Conservation (phyloP, 2,329 filamentous ascomycete genomes). For the Scolecobasidium constrictum region DNA sequence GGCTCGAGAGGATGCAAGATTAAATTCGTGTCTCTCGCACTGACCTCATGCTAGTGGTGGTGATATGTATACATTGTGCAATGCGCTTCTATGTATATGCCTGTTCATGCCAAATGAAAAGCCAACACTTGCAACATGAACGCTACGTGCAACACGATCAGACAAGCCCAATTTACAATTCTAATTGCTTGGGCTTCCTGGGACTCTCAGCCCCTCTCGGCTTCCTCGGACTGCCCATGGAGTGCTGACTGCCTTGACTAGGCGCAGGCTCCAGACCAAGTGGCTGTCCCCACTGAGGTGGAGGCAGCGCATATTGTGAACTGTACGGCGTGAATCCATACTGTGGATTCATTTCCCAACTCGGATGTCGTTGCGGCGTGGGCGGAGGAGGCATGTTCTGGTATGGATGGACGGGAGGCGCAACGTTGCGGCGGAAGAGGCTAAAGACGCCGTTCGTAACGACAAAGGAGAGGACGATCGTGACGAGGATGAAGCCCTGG, state of each 20-base stretch:
- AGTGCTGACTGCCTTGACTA: neutral
- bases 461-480: constrained; percentile 42
- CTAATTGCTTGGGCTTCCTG: neutral
- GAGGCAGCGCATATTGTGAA: neutral
- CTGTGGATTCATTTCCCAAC: neutral
- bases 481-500: constrained; percentile 37
- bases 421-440: constrained; percentile 36
- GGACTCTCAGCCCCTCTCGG: neutral
- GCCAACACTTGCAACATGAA: too few relatives aligned
- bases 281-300: neutral
- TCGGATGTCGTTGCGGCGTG: constrained; percentile 5
- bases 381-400: constrained; percentile 8
- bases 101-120: too few relatives aligned
- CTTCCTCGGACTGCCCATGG: neutral
- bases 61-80: too few relatives aligned
- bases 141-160: too few relatives aligned
- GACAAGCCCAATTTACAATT: too few relatives aligned
- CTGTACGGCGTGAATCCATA: neutral
- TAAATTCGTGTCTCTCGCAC: too few relatives aligned
- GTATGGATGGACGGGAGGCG: constrained; percentile 1
- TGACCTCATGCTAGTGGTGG: too few relatives aligned
- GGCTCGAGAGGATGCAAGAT: too few relatives aligned
- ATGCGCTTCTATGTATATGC: too few relatives aligned
- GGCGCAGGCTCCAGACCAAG: neutral
- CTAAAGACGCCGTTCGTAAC: constrained; percentile 48